A percentile compares a stretch with the other conserved stretches of the same genome.
phyloP scores from a whole-genome alignment of 768 basidiomycete species.

The Psilocybe cubensis region DNA sequence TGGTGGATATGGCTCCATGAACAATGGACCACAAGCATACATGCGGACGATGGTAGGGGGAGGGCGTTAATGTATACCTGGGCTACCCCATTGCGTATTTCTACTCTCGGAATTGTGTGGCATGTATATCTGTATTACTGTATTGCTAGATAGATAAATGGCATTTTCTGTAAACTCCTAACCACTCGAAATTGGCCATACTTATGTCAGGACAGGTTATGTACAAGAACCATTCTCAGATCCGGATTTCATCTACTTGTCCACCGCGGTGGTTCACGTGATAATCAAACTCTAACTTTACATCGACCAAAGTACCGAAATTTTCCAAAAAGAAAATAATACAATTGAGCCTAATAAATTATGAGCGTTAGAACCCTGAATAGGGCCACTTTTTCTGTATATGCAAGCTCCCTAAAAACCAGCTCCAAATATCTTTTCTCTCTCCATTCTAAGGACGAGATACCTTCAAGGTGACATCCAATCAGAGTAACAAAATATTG shows the following conservation, averaged over 20 bases:
- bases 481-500: slow-evolving; percentile 5
- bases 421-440: neutral
- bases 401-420: neutral
- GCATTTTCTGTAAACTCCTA: neutral
- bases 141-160: slow-evolving; percentile 19
- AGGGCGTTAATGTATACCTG: slow-evolving; percentile 40
- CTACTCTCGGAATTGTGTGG: slow-evolving; percentile 18
- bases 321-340: neutral
- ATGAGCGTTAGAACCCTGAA: neutral
- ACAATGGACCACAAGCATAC: slow-evolving; percentile 57
- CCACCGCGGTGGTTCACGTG: slow-evolving; percentile 16
- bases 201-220: too few species aligned
- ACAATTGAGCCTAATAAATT: neutral
- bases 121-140: slow-evolving; percentile 22
- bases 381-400: neutral
- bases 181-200: neutral
- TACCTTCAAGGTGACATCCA: slow-evolving; percentile 7
- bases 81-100: slow-evolving; percentile 23
- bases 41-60: slow-evolving; percentile 66
- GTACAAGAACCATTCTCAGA: neutral
- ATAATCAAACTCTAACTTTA: slow-evolving; percentile 24
- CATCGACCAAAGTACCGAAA: slow-evolving; percentile 3
- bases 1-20: slow-evolving; percentile 63
- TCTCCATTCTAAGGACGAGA: neutral
- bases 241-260: too few species aligned